Conservation (phyloP, 1,284 basidiomycete genomes). For the Microbotryum violaceum region DNA sequence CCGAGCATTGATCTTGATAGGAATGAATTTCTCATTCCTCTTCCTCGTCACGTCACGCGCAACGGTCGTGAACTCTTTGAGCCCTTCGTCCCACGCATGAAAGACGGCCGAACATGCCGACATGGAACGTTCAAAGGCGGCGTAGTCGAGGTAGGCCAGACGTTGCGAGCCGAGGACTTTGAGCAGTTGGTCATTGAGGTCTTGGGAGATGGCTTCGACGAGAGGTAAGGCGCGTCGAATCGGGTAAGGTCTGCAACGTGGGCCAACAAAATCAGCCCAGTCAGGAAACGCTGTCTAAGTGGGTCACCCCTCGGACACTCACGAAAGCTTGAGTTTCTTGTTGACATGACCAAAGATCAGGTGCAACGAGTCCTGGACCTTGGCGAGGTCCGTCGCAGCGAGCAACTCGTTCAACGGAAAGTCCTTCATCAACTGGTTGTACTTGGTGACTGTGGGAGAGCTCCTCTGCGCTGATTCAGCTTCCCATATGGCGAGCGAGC, state of each 20-base stretch:
- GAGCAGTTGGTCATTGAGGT: slow-evolving; percentile 90
- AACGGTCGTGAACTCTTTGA: slow-evolving; percentile 97
- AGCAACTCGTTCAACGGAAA: slow-evolving; percentile 94
- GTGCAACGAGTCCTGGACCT: slow-evolving; percentile 78
- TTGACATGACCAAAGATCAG: slow-evolving; percentile 91
- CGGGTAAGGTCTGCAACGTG: slow-evolving; percentile 61
- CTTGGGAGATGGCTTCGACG: slow-evolving; percentile 93
- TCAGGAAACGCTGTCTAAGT: neutral
- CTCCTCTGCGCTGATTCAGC: neutral
- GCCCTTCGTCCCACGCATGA: slow-evolving; percentile 88
- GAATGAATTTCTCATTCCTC: slow-evolving; percentile 87
- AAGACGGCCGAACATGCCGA: slow-evolving; percentile 73
- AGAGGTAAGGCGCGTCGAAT: slow-evolving; percentile 90
- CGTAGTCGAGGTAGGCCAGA: slow-evolving; percentile 86
- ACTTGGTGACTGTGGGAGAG: slow-evolving; percentile 69
- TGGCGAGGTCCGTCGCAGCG: slow-evolving; percentile 89
- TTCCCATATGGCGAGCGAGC: too few species aligned
- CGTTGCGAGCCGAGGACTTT: slow-evolving; percentile 77
- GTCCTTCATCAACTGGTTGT: slow-evolving; percentile 98
- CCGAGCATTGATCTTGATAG: slow-evolving; percentile 87
- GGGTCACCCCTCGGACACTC: slow-evolving; percentile 18
- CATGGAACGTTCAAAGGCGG: slow-evolving; percentile 82
- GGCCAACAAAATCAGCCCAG: neutral
- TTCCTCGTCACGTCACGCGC: slow-evolving; percentile 91
- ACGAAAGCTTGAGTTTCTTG: slow-evolving; percentile 84